Base-by-base conservation (phyloP, 148 eudicot genomes). In the Chenopodium suecicum region DNA sequence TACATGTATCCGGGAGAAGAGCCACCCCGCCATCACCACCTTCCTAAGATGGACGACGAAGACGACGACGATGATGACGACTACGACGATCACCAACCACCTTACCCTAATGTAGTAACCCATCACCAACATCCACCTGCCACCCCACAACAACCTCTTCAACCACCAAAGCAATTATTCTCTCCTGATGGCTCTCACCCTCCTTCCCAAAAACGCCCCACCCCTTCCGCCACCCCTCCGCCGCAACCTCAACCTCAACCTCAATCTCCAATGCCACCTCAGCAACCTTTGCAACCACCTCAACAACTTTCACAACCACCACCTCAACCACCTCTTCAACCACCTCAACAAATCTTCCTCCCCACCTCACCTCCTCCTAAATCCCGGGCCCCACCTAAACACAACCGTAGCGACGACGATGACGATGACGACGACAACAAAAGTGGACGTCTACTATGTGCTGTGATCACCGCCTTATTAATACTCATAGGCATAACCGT, bases 401-500 rank as follows among this genome's bases (percentile, higher is more conserved):
- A 62, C 76, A 13, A 75, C 37, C 41, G 69, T 71, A 54, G 46
- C 80, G 5, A 80, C 12, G 25, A 67, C 70, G 17, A 75, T 73
- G 6, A 80, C 7, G 25, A 66, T 52, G 16, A 75, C 22, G 75
- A 63, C 17, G 46, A 65, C 29, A 9, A 76, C n/a, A 79, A 75
- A 27, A 11, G 60, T 27, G 12, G 73, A 47, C 46, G 77, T 50
- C 70, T 27, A 29, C 17, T 89, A 31, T 77, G 77, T 48, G 84
- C 81, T 10, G 68, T 81, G 27, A 32, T 90, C 8, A 60, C 80
- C 63, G 50, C 78, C 74, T 12, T 89, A 69, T 82, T 90, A 58
- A 48, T 90, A 66, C 68, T 95, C 8, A 37, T 88, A 27, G 92
- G 84, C 74, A 70, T 89, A 77, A 73, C 92, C 14, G 90, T 81